Base-by-base conservation (phyloP, 768 basidiomycete genomes). In the Tremella yokohamensis region DNA sequence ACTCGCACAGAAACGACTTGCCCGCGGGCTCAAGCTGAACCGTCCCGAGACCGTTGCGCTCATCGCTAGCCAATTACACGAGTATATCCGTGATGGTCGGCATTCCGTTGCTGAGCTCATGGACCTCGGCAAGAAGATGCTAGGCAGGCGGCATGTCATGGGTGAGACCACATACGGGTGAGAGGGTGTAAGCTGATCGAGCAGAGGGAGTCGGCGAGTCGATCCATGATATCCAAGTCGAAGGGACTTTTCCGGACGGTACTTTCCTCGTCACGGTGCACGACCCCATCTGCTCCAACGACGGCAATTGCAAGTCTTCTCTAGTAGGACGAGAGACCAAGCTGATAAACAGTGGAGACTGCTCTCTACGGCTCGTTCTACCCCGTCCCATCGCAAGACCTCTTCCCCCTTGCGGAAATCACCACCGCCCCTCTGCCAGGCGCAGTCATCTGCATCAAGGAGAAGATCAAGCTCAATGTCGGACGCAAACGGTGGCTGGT, bases 331-430 rank as follows among this genome's bases (percentile, higher is more conserved):
- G n/a, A n/a, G 13, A n/a, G 39, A 3, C 20, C 11, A 24, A 22
- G 25, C 50, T 54, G 44, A 58, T 24, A 3, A 0, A 15, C 58
- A 76, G 74, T 97, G 18, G 79, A 78, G 3, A 83, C 85, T n/a
- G 93, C 94, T 0, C 81, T 99, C n/a, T 90, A 91, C 61, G 91
- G 92, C 9, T 93, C 91, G 0, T 97, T 97, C 79, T 80, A 97
- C 0, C 94, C 94, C 2, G 73, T 87, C 2, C 94, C 93, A 0
- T 73, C 82, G 0, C 75, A 82, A 11, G 79, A 83, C 57, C 58
- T 79, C 1, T 99, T 98, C 79, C 84, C 87, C 0, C 69, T 81
- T 18, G 60, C 70, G 34, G 52, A 64, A 20, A 20, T 57, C 1
- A 38, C 22, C 60, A 78, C 15, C 79, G 69, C 77, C 0, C 81